A percentile compares a stretch with the other conserved stretches of the same genome.
Evolutionary conservation across 441 rosid genomes (phyloP).

Genomic region (Mallotus repandus): DNA sequence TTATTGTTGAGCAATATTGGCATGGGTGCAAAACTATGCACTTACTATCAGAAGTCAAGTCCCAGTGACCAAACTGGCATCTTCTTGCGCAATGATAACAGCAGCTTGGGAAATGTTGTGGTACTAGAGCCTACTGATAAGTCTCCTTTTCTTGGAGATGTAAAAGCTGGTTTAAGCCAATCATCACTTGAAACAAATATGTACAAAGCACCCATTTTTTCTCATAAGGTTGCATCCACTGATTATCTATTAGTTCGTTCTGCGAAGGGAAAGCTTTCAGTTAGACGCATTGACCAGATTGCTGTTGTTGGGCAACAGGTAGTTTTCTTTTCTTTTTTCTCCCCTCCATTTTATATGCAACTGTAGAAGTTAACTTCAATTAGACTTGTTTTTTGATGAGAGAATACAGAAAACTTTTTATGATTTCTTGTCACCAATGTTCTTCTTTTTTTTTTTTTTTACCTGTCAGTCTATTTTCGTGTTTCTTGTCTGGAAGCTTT

Average conservation of each 20-base stretch:
- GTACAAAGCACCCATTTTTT: slow-evolving; percentile 91
- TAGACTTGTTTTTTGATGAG: slow-evolving; percentile 3
- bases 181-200: slow-evolving; percentile 92
- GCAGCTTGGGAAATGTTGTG: slow-evolving; percentile 67
- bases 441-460: no score
- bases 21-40: slow-evolving; percentile 96
- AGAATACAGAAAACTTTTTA: background rate
- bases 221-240: slow-evolving; percentile 79
- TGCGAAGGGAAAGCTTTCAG: slow-evolving; percentile 94
- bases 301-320: slow-evolving; percentile 98
- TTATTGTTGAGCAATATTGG: slow-evolving; percentile 84
- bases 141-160: slow-evolving; percentile 97
- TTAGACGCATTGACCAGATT: slow-evolving; percentile 91
- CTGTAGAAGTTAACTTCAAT: slow-evolving; percentile 17
- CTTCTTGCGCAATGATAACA: slow-evolving; percentile 53
- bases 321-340: background rate
- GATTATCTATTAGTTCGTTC: slow-evolving; percentile 93
- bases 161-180: slow-evolving; percentile 77
- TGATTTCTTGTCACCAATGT: background rate
- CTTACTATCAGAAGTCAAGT: slow-evolving; percentile 87
- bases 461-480: no score
- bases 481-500: background rate
- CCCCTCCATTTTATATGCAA: slow-evolving; percentile 26
- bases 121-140: slow-evolving; percentile 84
- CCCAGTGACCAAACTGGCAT: slow-evolving; percentile 74